Evolutionary conservation across 768 basidiomycete genomes (phyloP).

Genomic region (Erythrobasidium yunnanense): DNA sequence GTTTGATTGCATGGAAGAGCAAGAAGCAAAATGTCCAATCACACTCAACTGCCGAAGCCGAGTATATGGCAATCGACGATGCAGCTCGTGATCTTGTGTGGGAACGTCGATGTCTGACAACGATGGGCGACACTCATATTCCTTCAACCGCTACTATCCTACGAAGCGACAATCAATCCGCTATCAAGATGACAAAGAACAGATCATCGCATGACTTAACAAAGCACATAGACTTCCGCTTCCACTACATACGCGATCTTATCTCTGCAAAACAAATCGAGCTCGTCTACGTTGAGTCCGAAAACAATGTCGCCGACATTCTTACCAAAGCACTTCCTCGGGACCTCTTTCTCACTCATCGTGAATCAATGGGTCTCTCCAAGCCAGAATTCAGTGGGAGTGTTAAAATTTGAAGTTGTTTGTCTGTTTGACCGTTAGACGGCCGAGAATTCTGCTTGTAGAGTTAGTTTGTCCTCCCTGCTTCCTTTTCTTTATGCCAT

Average conservation of each 20-base stretch:
- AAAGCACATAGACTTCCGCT: conserved; percentile 45
- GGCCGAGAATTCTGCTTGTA: no score
- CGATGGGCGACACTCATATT: neutral
- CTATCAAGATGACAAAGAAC: conserved; percentile 40
- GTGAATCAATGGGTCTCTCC: neutral
- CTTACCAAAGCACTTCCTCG: conserved; percentile 35
- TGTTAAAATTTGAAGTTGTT: no score
- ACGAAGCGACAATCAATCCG: conserved; percentile 38
- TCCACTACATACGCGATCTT: conserved; percentile 42
- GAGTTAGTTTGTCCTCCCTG: no score
- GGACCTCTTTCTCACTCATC: conserved; percentile 28
- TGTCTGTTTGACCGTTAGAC: no score
- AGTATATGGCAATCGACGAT: conserved; percentile 3
- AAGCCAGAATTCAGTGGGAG: neutral
- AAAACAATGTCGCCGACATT: conserved; percentile 38
- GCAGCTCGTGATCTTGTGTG: neutral
- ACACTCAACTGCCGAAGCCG: conserved; percentile 28
- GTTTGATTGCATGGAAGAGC: neutral
- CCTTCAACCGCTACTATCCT: neutral
- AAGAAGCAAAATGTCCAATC: neutral
- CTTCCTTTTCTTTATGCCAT: no score
- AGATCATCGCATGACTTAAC: conserved; percentile 40
- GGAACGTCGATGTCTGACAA: neutral
- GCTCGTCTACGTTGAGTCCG: conserved; percentile 31
- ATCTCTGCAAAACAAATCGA: conserved; percentile 33